Conservation (phyloP, 2,329 filamentous ascomycete genomes). For the Bipolaris victoriae region DNA sequence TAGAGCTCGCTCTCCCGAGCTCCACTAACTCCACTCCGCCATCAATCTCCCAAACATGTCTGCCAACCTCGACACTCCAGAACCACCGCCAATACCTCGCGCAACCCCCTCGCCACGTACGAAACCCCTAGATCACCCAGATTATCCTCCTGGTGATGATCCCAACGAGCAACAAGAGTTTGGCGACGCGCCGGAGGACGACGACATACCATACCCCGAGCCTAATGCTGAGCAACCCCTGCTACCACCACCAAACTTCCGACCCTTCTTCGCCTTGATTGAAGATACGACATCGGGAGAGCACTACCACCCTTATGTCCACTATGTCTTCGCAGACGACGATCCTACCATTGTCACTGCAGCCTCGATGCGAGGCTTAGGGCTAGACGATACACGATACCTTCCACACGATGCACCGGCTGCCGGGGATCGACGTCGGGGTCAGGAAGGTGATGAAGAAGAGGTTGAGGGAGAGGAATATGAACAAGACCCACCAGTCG, state of each 20-base stretch:
- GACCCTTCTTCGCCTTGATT: slow-evolving; percentile 84
- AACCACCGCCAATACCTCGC: slow-evolving; percentile 24
- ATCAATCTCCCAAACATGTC: slow-evolving; percentile 38
- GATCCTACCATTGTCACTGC: slow-evolving; percentile 77
- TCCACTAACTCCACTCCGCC: slow-evolving; percentile 29
- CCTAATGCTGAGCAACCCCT: slow-evolving; percentile 43
- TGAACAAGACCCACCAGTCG: slow-evolving; percentile 32
- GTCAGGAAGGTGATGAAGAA: slow-evolving; percentile 29
- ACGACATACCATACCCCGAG: slow-evolving; percentile 45
- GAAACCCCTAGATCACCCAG: slow-evolving; percentile 29
- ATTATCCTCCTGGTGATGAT: slow-evolving; percentile 33
- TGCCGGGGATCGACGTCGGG: slow-evolving; percentile 23
- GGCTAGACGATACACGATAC: slow-evolving; percentile 53
- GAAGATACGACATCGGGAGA: slow-evolving; percentile 75
- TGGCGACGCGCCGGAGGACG: slow-evolving; percentile 25
- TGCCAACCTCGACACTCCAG: slow-evolving; percentile 27
- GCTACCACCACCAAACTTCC: slow-evolving; percentile 62
- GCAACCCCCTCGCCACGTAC: slow-evolving; percentile 35
- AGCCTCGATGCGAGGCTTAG: slow-evolving; percentile 63
- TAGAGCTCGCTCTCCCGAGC: slow-evolving; percentile 28
- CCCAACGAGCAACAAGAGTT: slow-evolving; percentile 26
- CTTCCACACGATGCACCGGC: slow-evolving; percentile 36
- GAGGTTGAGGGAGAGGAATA: slow-evolving; percentile 8
- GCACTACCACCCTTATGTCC: slow-evolving; percentile 82
- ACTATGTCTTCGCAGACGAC: slow-evolving; percentile 94